Evolutionary conservation across 2,329 filamentous ascomycete genomes (phyloP), one percentile per base, ranked within the genome.

Genomic region (Colletotrichum cordylinicola): DNA sequence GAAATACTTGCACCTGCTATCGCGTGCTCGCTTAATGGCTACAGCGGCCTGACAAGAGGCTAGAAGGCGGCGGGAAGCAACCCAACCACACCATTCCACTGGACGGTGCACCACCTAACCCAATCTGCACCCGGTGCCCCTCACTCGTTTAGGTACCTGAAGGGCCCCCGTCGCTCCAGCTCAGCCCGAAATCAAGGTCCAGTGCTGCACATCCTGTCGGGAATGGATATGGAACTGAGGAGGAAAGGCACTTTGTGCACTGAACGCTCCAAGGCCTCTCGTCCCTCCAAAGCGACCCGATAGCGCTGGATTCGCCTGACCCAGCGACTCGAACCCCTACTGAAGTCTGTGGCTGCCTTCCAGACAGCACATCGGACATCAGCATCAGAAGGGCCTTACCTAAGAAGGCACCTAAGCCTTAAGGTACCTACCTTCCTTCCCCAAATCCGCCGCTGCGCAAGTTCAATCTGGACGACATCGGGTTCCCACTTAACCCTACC

Each of bases 391-490:
- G 24, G 33, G 56, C 21, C 61, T 74, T 72, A 75, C 69, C 72
- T 72, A 61, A 52, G 60, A 66, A 70, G 35, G 48, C 13, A 35
- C 33, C 33, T 15, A 61, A 55, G 55, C 56, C 71, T 69, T 27
- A 71, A 48, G 18, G 39, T 48, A 7, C 39, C n/a, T n/a, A n/a
- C n/a, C n/a, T n/a, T n/a, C n/a, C 18, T 48, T 21, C 72, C 67
- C 71, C 72, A 66, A 70, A 60, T 67, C 67, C 29, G 35, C 72
- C 29, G 58, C 72, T 70, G 61, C 61, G 72, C 72, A 74, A 55
- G 29, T 65, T 69, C 68, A 56, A 75, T 62, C 72, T 75, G 33
- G 69, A 75, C 72, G 72, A 72, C 62, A 37, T 75, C 43, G 43
- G 43, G 43, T 52, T 52, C 62, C 52, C 68, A 21, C 33, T 43